Percentiles rank a stretch among this genome's conserved stretches.
Evolutionary conservation across 768 basidiomycete species (phyloP).

Genomic region (Hemileccinum impolitum): DNA sequence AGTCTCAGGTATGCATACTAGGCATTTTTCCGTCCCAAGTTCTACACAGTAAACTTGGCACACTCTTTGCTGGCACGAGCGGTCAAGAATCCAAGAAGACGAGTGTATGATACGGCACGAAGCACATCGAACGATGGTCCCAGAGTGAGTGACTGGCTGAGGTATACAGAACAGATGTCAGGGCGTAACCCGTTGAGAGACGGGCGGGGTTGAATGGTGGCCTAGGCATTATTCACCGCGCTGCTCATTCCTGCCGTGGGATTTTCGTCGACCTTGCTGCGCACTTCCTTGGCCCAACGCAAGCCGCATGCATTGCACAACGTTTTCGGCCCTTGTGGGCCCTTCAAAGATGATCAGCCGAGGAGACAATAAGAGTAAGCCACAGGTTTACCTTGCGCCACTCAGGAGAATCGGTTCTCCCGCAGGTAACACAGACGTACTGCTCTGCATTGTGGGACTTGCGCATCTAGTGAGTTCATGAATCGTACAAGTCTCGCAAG

Average conservation of each 20-base stretch:
- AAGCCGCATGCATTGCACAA: slow-evolving; percentile 95
- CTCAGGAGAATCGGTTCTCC: slow-evolving; percentile 93
- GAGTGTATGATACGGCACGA: slow-evolving; percentile 6
- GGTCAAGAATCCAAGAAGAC: slow-evolving; percentile 17
- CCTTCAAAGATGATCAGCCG: slow-evolving; percentile 44
- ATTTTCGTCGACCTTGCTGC: slow-evolving; percentile 39
- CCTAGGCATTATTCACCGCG: slow-evolving; percentile 18
- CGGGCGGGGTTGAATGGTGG: background rate
- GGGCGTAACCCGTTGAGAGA: too few species aligned
- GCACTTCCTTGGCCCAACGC: slow-evolving; percentile 82
- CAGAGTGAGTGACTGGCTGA: too few species aligned
- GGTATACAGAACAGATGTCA: too few species aligned
- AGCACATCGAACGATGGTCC: background rate
- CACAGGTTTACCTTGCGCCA: slow-evolving; percentile 74
- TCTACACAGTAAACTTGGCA: too few species aligned
- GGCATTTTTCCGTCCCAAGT: slow-evolving; percentile 7
- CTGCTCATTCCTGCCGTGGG: slow-evolving; percentile 21
- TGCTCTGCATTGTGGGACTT: slow-evolving; percentile 55
- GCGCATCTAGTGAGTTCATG: slow-evolving; percentile 17
- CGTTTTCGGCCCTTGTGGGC: slow-evolving; percentile 95
- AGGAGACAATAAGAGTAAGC: background rate
- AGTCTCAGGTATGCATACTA: background rate
- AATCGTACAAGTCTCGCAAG: background rate
- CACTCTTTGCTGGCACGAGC: slow-evolving; percentile 6
- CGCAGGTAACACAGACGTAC: slow-evolving; percentile 89